Evolutionary conservation across 371 early-diverging fungal species (phyloP), one percentile per base, ranked within the genome.

Genomic region (Apophysomyces ossiformis): DNA sequence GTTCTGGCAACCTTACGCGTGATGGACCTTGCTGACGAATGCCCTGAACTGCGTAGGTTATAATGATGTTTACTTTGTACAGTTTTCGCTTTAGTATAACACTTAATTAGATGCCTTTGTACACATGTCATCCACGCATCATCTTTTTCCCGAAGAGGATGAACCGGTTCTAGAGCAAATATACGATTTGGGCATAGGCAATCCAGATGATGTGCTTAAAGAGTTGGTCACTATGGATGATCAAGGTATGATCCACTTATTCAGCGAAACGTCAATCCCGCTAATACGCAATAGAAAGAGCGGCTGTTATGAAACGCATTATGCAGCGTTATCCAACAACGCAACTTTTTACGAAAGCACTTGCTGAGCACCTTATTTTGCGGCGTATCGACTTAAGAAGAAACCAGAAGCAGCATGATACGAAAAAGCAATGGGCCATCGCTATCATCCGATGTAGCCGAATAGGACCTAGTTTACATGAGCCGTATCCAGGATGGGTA

Each of bases 401-500:
- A 32, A 38, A 75, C 11, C 69, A 70, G 12, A 57, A 70, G 57
- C 37, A 50, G 4, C 57, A 64, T 15, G 69, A 69, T 35, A 61
- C 72, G 26, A 67, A 69, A 38, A 60, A 68, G 16, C 66, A 64
- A 12, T 71, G 68, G 61, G 77, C 84, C 0, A 65, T 83, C 16
- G 77, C 73, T 38, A 85, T 85, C 59, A 79, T 83, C 16, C 76
- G 84, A 46, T 77, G 82, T 5, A 76, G 77, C 18, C 74, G 80
- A 36, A 74, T 85, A 45, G 78, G 82, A 7, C 77, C 82, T 7
- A 75, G 77, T 56, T 64, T 66, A 4, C 45, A 47, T 4, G 84
- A 83, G 26, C 85, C 85, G 4, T 67, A 75, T 7, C 84, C 81
- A 15, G 85, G 85, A 5, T 83, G 84, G 85, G 83, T 82, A 69